Evolutionary conservation across 1,284 basidiomycete genomes (phyloP), one percentile per base, ranked within the genome.

Genomic region (Marasmius fiardii): DNA sequence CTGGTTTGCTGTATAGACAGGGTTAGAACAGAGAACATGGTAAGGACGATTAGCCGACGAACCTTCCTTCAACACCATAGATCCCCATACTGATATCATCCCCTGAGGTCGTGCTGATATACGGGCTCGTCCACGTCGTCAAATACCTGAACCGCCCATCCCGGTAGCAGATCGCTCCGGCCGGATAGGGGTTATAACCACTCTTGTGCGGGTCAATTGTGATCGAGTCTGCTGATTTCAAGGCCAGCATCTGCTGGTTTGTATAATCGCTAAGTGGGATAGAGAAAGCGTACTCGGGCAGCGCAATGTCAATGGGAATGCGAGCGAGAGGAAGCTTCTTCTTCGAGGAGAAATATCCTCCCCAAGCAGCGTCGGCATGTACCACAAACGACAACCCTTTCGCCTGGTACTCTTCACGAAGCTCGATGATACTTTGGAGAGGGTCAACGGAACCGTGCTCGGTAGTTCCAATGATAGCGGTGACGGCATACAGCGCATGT

Each of bases 181-280:
- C 76, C 20, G 78, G 76, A 59, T 77, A 78, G 0, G 69, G 76
- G 16, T 74, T 63, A 58, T 77, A 78, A 10, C 77, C 77, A 35
- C 66, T 66, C 64, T 79, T 79, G 59, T 79, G 77, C 4, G 76
- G 77, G 58, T 79, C 77, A 50, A 78, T 67, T 0, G 76, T 79
- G 37, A 79, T 68, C 1, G 74, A 72, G 52, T 80, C 76, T 10
- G 66, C 64, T 14, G 63, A 43, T 16, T 55, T 48, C 11, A 76
- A 62, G 24, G 62, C 56, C 16, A 60, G 34, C 41, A 73, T 63
- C 43, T 70, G 67, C 2, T 56, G 44, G 11, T 60, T 54, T 0
- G 66, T 71, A 18, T 63, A 54, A 10, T 53, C 53, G 8, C 63
- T 61, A 33, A 73, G 61, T 21, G 67, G 61, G 31, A 68, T 56